phyloP scores from a whole-genome alignment of 1,139 yeast genomes.

The Sugiyamaella pinicola region DNA sequence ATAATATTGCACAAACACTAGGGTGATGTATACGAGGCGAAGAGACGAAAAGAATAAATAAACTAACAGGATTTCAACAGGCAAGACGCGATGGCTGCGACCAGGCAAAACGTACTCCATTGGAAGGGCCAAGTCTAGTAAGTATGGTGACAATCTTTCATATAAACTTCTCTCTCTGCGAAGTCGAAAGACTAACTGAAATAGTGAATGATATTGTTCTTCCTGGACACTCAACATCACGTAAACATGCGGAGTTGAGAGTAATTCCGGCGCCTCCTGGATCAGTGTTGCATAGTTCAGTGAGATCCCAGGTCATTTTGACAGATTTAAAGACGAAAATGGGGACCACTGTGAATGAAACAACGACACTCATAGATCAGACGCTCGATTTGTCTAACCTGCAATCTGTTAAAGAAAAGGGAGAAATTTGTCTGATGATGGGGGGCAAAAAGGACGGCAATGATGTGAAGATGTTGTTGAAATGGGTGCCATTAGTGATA shows the following conservation, averaged over 20 bases:
- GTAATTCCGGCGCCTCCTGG: slow-evolving; percentile 25
- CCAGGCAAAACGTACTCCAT: slow-evolving; percentile 26
- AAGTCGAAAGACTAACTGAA: slow-evolving; percentile 3
- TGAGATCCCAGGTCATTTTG: slow-evolving; percentile 26
- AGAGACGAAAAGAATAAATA: not conserved
- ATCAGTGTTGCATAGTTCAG: slow-evolving; percentile 26
- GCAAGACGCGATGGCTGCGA: slow-evolving; percentile 29
- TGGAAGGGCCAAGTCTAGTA: slow-evolving; percentile 24
- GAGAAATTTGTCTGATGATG: slow-evolving; percentile 5
- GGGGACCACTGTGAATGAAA: slow-evolving; percentile 31
- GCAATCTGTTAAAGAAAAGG: not conserved
- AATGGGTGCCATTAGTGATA: slow-evolving; percentile 26
- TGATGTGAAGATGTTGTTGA: slow-evolving; percentile 14
- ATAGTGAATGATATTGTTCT: slow-evolving; percentile 25
- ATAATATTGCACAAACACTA: too few relatives aligned
- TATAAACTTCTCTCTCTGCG: too few relatives aligned
- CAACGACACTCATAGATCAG: slow-evolving; percentile 9
- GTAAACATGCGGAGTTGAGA: slow-evolving; percentile 32
- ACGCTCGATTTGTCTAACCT: slow-evolving; percentile 10
- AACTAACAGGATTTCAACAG: slow-evolving; percentile 14
- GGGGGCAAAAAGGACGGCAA: slow-evolving; percentile 13
- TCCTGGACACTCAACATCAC: slow-evolving; percentile 33
- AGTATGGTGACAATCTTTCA: slow-evolving; percentile 6
- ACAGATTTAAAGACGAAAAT: slow-evolving; percentile 35
- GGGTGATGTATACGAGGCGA: too few relatives aligned